phyloP scores from a whole-genome alignment of 1,284 basidiomycete species.

The Ustilago hordei region DNA sequence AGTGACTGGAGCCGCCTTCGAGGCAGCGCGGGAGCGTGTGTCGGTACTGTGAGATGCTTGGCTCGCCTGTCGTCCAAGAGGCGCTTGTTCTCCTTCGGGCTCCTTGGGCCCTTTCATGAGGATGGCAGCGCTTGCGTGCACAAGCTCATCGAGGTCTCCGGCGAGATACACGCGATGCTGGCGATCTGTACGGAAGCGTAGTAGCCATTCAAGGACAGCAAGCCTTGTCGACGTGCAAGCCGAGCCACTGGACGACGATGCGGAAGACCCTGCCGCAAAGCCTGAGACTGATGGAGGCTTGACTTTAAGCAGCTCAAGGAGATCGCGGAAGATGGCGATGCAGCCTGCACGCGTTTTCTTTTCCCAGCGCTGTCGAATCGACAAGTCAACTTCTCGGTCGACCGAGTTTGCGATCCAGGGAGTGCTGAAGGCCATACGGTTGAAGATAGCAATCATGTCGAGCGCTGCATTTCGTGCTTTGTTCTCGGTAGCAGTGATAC shows the following conservation, averaged over 20 bases:
- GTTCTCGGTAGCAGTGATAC: slow-evolving; percentile 16
- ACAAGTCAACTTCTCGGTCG: slow-evolving; percentile 34
- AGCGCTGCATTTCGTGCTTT: slow-evolving; percentile 56
- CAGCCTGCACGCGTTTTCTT: slow-evolving; percentile 54
- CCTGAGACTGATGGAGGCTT: slow-evolving; percentile 10
- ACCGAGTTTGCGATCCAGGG: slow-evolving; percentile 58
- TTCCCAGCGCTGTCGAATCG: slow-evolving; percentile 43
- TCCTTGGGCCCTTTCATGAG: slow-evolving; percentile 43
- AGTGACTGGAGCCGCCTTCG: slow-evolving; percentile 16
- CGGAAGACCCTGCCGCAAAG: slow-evolving; percentile 3
- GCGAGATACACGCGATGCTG: slow-evolving; percentile 86
- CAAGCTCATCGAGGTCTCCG: slow-evolving; percentile 71
- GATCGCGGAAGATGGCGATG: slow-evolving; percentile 62
- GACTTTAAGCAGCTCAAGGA: slow-evolving; percentile 57
- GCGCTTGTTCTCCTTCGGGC: slow-evolving; percentile 3
- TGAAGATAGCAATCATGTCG: slow-evolving; percentile 65
- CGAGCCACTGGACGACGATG: slow-evolving; percentile 7
- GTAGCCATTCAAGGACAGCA: slow-evolving; percentile 84
- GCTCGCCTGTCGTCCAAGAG: slow-evolving; percentile 65
- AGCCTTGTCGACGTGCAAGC: slow-evolving; percentile 73
- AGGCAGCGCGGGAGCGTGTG: slow-evolving; percentile 20
- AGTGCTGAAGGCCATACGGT: slow-evolving; percentile 65
- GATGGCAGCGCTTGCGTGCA: slow-evolving; percentile 25
- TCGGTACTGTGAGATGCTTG: slow-evolving; percentile 13
- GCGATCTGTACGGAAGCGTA: slow-evolving; percentile 88